Conservation (phyloP, 108 stramenopile species). For the Ochromonas danica region DNA sequence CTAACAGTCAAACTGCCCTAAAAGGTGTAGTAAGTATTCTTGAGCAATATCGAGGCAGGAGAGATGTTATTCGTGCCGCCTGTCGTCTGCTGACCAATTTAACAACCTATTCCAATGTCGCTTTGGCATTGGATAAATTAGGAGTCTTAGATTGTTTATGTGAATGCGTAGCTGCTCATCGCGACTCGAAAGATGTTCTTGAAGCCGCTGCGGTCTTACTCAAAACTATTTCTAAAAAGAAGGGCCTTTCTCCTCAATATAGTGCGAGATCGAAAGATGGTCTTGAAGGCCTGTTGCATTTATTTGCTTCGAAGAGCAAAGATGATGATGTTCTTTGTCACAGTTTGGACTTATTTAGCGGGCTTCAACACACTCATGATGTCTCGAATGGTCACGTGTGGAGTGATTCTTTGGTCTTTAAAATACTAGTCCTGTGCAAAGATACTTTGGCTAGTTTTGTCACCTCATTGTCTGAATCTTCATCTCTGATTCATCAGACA, state of each 20-base stretch:
- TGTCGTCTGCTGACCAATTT: slow-evolving; percentile 32
- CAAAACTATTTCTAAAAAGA: slow-evolving; percentile 1
- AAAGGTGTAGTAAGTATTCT: slow-evolving; percentile 19
- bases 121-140: slow-evolving; percentile 19
- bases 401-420: no score
- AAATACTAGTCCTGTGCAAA: no score
- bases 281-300: slow-evolving; percentile 5
- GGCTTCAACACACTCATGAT: no score
- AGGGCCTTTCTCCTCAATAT: no score
- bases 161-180: slow-evolving; percentile 12
- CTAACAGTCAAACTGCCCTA: slow-evolving; percentile 13
- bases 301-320: neutral
- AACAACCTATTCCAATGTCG: slow-evolving; percentile 4
- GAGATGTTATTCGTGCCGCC: slow-evolving; percentile 23
- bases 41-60: neutral
- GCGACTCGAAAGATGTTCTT: slow-evolving; percentile 27
- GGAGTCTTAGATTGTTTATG: neutral
- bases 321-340: slow-evolving; percentile 34
- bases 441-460: no score
- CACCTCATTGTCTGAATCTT: no score
- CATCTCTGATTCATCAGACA: no score
- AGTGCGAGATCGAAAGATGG: no score
- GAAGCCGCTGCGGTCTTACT: slow-evolving; percentile 3
- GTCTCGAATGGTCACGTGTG: no score
- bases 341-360: no score